Conservation (phyloP, 257 asterid genomes). For the Fraxinus pennsylvanica region DNA sequence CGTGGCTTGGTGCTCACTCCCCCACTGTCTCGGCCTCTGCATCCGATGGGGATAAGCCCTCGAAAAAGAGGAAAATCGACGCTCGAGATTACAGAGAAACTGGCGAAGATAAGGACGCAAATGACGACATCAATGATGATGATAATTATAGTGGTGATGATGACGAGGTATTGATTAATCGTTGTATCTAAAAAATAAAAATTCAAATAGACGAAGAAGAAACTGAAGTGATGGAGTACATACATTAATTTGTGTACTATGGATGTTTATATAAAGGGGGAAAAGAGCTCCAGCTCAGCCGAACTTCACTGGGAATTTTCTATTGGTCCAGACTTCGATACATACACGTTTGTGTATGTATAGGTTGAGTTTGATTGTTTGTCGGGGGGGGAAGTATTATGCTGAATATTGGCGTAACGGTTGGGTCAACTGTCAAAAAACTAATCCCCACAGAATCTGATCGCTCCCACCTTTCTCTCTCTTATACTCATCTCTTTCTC, state of each 20-base stretch:
- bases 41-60: conserved; percentile 51
- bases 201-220: conserved; percentile 18
- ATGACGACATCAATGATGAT: conserved; percentile 31
- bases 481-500: neutral
- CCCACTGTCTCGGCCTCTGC: conserved; percentile 39
- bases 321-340: conserved; percentile 25
- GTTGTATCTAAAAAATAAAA: conserved; percentile 34
- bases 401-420: conserved; percentile 30
- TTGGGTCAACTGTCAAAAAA: conserved; percentile 86
- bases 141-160: conserved; percentile 30
- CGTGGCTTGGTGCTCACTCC: conserved; percentile 59
- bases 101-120: conserved; percentile 29
- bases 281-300: conserved; percentile 40
- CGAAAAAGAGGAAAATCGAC: conserved; percentile 70
- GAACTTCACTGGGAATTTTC: conserved; percentile 31
- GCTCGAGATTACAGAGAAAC: conserved; percentile 30
- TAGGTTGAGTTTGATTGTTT: conserved; percentile 8
- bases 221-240: conserved; percentile 25
- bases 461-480: conserved; percentile 52
- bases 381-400: neutral
- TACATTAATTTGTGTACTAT: conserved; percentile 23
- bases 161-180: conserved; percentile 42
- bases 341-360: conserved; percentile 27
- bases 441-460: conserved; percentile 82
- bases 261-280: neutral